Conservation (phyloP, 2,329 filamentous ascomycete species). For the Aspergillus sp. region DNA sequence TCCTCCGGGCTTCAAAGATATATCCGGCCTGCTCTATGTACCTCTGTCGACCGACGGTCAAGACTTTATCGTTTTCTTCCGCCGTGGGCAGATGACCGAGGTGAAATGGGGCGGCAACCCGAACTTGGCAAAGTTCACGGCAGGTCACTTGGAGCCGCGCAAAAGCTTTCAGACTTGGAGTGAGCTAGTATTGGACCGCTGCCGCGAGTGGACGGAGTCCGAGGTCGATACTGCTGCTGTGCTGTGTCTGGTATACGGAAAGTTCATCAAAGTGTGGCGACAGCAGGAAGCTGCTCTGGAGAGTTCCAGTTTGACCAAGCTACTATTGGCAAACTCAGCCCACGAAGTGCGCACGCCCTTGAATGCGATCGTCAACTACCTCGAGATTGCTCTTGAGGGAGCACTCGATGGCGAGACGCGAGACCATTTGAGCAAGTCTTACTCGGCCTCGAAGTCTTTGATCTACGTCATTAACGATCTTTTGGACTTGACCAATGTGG, state of each 20-base stretch:
- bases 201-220: conserved; percentile 85
- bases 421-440: conserved; percentile 81
- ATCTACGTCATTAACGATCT: conserved; percentile 95
- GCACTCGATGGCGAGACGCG: conserved; percentile 78
- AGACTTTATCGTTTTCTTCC: conserved; percentile 91
- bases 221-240: conserved; percentile 89
- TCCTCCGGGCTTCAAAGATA: conserved; percentile 73
- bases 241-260: conserved; percentile 83
- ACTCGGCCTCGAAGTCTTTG: conserved; percentile 88
- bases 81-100: conserved; percentile 77
- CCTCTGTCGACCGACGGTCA: conserved; percentile 74
- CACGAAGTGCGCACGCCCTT: conserved; percentile 90
- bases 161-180: conserved; percentile 79
- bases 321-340: conserved; percentile 84
- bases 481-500: conserved; percentile 83
- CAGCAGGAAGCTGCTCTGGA: conserved; percentile 86
- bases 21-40: conserved; percentile 81
- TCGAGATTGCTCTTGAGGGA: conserved; percentile 88
- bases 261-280: conserved; percentile 90
- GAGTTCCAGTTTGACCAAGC: conserved; percentile 76
- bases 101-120: conserved; percentile 74
- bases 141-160: conserved; percentile 75
- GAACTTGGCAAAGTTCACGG: conserved; percentile 68
- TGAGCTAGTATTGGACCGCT: conserved; percentile 82
- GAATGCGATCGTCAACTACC: conserved; percentile 93